A percentile compares a stretch with the other conserved stretches of the same genome.
phyloP scores from a whole-genome alignment of 2,329 filamentous ascomycete species.

The Aspergillus unguis region DNA sequence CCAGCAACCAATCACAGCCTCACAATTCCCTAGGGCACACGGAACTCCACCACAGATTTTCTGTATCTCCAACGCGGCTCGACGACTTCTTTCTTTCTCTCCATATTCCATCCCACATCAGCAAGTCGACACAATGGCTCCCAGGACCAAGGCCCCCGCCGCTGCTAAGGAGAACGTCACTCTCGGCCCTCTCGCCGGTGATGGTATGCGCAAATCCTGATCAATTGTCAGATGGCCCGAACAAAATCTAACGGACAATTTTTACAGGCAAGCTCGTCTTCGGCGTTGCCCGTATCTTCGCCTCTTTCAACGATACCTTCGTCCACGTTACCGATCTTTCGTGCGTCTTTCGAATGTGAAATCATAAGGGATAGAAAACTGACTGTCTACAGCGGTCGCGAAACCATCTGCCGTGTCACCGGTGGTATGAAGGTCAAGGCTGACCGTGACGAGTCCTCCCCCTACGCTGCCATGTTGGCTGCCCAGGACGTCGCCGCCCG shows the following conservation, averaged over 20 bases:
- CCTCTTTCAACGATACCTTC: conserved; percentile 89
- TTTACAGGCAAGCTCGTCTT: conserved; percentile 86
- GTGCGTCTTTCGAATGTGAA: conserved; percentile 49
- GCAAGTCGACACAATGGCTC: conserved; percentile 71
- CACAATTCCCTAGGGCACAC: conserved; percentile 36
- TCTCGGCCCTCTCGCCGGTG: conserved; percentile 92
- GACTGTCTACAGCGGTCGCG: conserved; percentile 70
- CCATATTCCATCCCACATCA: conserved; percentile 44
- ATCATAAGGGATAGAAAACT: conserved; percentile 1
- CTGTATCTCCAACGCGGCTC: conserved; percentile 18
- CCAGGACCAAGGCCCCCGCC: conserved; percentile 78
- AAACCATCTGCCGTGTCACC: conserved; percentile 99
- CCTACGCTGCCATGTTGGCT: conserved; percentile 99
- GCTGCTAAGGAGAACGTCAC: conserved; percentile 93
- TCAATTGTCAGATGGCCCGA: background rate
- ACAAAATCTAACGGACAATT: conserved; percentile 10
- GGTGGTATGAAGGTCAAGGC: conserved; percentile 99
- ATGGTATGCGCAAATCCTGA: conserved; percentile 62
- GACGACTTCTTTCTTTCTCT: conserved; percentile 27
- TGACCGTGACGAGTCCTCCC: conserved; percentile 99
- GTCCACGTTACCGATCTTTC: conserved; percentile 99
- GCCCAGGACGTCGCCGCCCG: conserved; percentile 95
- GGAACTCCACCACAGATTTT: conserved; percentile 23
- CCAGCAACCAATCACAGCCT: conserved; percentile 29
- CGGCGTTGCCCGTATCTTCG: conserved; percentile 96